Base-by-base conservation (phyloP, 2,329 filamentous ascomycete genomes). In the Ceratocystis smalleyi region DNA sequence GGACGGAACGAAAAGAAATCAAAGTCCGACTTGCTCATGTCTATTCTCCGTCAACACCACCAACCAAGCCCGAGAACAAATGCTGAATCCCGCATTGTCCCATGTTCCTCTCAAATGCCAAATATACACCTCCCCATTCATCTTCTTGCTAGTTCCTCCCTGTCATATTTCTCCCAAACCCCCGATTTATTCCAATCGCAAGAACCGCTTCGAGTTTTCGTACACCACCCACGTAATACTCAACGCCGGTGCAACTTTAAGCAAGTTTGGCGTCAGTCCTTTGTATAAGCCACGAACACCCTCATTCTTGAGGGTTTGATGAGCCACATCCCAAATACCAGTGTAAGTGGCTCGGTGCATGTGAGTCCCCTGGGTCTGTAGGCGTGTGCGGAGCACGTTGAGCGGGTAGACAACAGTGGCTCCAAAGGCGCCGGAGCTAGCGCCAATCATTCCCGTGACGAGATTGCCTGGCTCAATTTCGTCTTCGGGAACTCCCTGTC, bases 211-310 rank as follows among this genome's bases (percentile, higher is more conserved):
- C 64, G 88, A 84, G 72, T 94, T 94, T 76, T 96, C 91, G 72
- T 96, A 96, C 67, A 94, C 88, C 71, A 95, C 84, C 79, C 94
- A 96, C 64, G 90, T 91, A 73, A 99, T 97, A 70, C 91, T 96
- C 63, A 99, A 86, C 35, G 94, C 91, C 1, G 94, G 94, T 8
- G 94, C 91, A 43, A 99, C 94, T 78, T 99, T 99, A 70, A 99
- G 79, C 47, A 99, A 78, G 72, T 97, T 99, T 4, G 94, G 94
- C 51, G 92, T 96, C 68, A 97, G 78, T 1, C 94, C 94, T 75
- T 95, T 96, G 79, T 96, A 99, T 65, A 99, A 78, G 1, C 94
- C 94, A 66, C 88, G 81, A 45, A 88, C 73, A 0, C 94, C 94
- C 75, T 99, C 94, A 61, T 87, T 84, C 69, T 85, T 80, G 43